Evolutionary conservation across 2,329 filamentous ascomycete species (phyloP), one percentile per base, ranked within the genome.

Genomic region (Celoporthe dispersa): DNA sequence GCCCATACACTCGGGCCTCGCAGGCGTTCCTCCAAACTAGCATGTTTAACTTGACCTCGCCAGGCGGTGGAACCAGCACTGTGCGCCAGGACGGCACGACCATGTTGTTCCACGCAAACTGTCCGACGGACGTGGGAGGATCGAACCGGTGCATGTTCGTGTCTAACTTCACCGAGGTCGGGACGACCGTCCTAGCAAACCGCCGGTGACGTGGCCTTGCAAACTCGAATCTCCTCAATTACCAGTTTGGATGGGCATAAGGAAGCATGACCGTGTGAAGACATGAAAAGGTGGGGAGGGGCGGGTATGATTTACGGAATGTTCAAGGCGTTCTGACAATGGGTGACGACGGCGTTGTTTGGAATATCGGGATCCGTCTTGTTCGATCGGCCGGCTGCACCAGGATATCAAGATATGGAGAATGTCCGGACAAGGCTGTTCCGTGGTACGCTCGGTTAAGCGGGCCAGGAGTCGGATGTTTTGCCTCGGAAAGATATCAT

Each of bases 71-170:
- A 9, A 72, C 71, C 6, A 72, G 71, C 66, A 59, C 68, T 28
- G 48, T n/a, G n/a, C 64, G 53, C 12, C 28, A 63, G n/a, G n/a
- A 28, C 44, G 22, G 41, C 39, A 62, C 57, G 11, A 12, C 66
- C 9, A 71, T 72, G 69, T 39, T 72, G 55, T 71, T 72, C 51
- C 71, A 72, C 33, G 71, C 64, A 22, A 71, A 72, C 67, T 72
- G 71, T 31, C 60, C 66, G 6, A 51, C 48, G 5, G 44, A 65
- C 22, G 53, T 64, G 44, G 68, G 65, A 35, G 71, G 69, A 9
- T 68, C 66, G 44, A 68, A 68, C 22, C 69, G 71, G 19, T 72
- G 71, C 55, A 63, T 72, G 69, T 72, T 66, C 44, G 68, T 61
- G 37, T 65, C 67, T 35, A 67, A 63, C 41, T 72, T 72, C 57